Evolutionary conservation across 805 yeast species (phyloP).

Genomic region (Yamadazyma nakazawae): DNA sequence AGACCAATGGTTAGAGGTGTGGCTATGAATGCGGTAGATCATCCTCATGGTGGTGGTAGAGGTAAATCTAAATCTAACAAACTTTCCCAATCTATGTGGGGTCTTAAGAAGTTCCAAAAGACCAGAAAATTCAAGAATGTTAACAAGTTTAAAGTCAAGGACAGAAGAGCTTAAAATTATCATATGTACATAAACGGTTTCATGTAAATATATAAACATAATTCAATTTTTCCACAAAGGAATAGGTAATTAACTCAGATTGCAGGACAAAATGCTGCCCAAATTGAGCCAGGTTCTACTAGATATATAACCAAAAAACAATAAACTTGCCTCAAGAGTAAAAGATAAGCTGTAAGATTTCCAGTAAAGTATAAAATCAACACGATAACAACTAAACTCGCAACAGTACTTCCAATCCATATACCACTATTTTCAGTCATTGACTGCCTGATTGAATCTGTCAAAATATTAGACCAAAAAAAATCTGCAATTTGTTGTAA

Average conservation of each 20-base stretch:
- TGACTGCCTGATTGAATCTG: slow-evolving; percentile 14
- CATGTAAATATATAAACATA: slow-evolving; percentile 11
- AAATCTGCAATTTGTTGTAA: not conserved
- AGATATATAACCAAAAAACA: not conserved
- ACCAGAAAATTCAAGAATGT: slow-evolving; percentile 87
- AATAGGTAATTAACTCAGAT: not conserved
- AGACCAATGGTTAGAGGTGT: slow-evolving; percentile 97
- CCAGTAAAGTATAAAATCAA: slow-evolving; percentile 17
- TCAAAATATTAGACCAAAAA: slow-evolving; percentile 16
- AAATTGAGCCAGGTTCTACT: not conserved
- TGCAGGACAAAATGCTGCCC: slow-evolving; percentile 1
- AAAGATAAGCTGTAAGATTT: slow-evolving; percentile 3
- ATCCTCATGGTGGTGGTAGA: slow-evolving; percentile 99
- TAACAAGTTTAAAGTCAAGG: slow-evolving; percentile 82
- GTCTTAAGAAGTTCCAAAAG: slow-evolving; percentile 89
- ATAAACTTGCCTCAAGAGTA: not conserved
- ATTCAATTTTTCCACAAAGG: not conserved
- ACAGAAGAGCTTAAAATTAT: slow-evolving; percentile 45
- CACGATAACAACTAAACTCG: slow-evolving; percentile 8
- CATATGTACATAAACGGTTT: slow-evolving; percentile 8
- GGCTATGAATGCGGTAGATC: slow-evolving; percentile 96
- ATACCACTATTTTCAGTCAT: slow-evolving; percentile 5
- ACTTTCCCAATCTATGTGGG: slow-evolving; percentile 95
- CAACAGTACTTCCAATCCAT: slow-evolving; percentile 1
- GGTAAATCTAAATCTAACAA: slow-evolving; percentile 98